These are phyloP conservation scores for Penicillium polonicum DNA, from an alignment of 2,329 filamentous ascomycete species.

Conservation along the genomic window DNA sequence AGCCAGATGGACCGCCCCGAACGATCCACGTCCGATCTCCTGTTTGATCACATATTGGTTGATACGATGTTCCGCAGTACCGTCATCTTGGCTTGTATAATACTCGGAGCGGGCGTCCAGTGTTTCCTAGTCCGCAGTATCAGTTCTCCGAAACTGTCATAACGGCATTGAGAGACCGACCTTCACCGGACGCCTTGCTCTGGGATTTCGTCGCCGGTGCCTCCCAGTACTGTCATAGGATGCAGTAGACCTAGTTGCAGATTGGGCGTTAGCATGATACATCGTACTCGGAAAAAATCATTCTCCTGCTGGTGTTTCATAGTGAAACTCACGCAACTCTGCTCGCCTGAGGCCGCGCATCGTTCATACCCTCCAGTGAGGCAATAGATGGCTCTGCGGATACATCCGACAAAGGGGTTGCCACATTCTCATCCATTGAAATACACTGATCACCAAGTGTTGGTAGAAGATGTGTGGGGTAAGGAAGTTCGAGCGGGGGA, in stretches of 20 bases:
- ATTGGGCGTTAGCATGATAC: neutral
- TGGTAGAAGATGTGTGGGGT: constrained; percentile 22
- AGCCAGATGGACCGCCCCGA: constrained; percentile 87
- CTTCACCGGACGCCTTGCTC: constrained; percentile 62
- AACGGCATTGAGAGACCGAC: constrained; percentile 35
- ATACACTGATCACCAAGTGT: neutral
- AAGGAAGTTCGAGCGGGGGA: constrained; percentile 18
- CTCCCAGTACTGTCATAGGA: constrained; percentile 63
- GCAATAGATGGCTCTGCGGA: constrained; percentile 13
- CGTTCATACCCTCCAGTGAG: constrained; percentile 8
- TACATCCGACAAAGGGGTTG: constrained; percentile 12
- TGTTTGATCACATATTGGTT: constrained; percentile 94
- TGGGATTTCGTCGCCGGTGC: constrained; percentile 63
- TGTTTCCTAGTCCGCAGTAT: constrained; percentile 65
- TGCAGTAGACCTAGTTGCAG: constrained; percentile 28
- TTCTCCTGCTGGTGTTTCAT: neutral
- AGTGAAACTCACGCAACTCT: constrained; percentile 16
- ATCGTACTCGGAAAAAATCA: neutral
- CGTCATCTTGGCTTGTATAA: constrained; percentile 78
- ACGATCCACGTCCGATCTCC: constrained; percentile 95
- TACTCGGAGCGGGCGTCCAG: constrained; percentile 87
- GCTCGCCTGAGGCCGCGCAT: constrained; percentile 7
- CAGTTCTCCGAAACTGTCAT: constrained; percentile 11
- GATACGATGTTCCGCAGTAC: constrained; percentile 76
- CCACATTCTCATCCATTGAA: constrained; percentile 18